Base-by-base conservation (phyloP, 345 rosid species). In the Moringa oleifera region DNA sequence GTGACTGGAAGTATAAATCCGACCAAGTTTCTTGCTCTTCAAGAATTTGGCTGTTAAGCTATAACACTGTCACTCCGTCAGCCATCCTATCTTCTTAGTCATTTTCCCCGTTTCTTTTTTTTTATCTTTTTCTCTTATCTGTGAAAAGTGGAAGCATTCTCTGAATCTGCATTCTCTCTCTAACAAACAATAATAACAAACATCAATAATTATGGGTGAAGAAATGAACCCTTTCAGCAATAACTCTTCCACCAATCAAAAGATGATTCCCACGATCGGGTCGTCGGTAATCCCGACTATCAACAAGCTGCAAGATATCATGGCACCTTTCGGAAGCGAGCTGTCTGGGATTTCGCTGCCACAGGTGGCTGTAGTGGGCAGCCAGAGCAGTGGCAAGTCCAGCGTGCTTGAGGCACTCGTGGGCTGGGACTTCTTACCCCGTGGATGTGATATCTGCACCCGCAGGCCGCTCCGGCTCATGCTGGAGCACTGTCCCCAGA, bases 351-450 rank as follows among this genome's bases (percentile, higher is more conserved):
- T 69, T 20, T 66, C 71, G 18, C 66, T 81, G 50, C 86, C 89
- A 1, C 74, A 79, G 16, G 82, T 84, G 24, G 86, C 75, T 24
- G 86, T 81, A 21, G 84, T 84, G 25, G 86, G 86, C 4, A 79
- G 86, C 13, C 84, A 84, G 82, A 80, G 84, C 68, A 74, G 81
- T 50, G 84, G 81, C 21, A 77, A 77, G 73, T 77, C 81, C 18
- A 74, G 81, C 61, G 84, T 80, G 18, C 77, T 80, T 4, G 81
- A 80, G 66, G 75, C 81, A 1, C 75, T 77, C 2, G 77, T 80
- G 36, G 82, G 85, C 18, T 78, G 81, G 6, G 85, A 80, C 64
- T 80, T 80, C 23, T 73, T 80, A 25, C 81, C 85, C 7, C 81
- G 85, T 0, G 81, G 85, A 3, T 71, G 70, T 37, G 76, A 74